Evolutionary conservation across 768 basidiomycete species (phyloP).

Genomic region (Calocybe indica): DNA sequence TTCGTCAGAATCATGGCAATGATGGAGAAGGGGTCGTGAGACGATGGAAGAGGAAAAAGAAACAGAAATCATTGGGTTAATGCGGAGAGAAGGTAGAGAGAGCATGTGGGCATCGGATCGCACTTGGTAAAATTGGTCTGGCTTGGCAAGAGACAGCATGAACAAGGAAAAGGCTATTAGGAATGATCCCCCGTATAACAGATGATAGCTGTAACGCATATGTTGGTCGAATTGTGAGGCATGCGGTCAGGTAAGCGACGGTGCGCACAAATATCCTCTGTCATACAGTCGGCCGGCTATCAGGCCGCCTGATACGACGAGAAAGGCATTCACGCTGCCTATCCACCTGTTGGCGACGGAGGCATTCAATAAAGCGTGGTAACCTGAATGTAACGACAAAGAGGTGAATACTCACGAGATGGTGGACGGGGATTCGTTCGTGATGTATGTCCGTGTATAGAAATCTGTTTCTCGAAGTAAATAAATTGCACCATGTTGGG

Average conservation of each 20-base stretch:
- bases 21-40: background rate
- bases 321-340: constrained; percentile 21
- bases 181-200: constrained; percentile 14
- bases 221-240: constrained; percentile 5
- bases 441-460: constrained; percentile 30
- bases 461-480: constrained; percentile 23
- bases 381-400: constrained; percentile 29
- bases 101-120: constrained; percentile 11
- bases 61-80: background rate
- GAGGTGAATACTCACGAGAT: constrained; percentile 26
- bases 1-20: background rate
- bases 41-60: background rate
- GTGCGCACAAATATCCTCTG: constrained; percentile 24
- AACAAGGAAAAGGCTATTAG: constrained; percentile 30
- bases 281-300: constrained; percentile 24
- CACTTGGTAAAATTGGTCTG: constrained; percentile 34
- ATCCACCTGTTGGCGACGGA: constrained; percentile 22
- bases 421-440: constrained; percentile 27
- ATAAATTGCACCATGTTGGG: no score
- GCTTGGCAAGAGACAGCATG: constrained; percentile 40
- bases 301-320: constrained; percentile 18
- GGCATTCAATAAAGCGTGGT: constrained; percentile 26
- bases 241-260: constrained; percentile 5
- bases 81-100: background rate
- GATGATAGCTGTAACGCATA: background rate